Evolutionary conservation across 202 grass and related monocot genomes (phyloP).

Genomic region (Hordeum pubiflorum): DNA sequence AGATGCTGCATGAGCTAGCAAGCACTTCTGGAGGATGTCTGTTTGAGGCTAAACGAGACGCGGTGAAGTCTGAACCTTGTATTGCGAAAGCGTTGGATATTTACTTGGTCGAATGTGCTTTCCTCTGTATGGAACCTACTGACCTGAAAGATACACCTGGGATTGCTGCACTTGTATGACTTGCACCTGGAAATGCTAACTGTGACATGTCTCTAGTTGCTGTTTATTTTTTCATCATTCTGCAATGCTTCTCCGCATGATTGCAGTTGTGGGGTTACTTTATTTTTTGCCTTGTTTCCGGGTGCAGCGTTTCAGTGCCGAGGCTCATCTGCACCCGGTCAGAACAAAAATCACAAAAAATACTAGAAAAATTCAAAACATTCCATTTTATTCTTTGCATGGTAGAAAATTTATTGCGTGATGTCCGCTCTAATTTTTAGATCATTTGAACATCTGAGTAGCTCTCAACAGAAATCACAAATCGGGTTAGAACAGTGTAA

Average conservation of each 20-base stretch:
- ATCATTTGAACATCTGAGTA: too few relatives aligned
- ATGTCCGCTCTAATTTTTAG: too few relatives aligned
- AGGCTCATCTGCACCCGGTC: too few relatives aligned
- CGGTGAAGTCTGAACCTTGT: neutral
- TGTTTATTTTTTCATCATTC: neutral
- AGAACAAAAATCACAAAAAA: too few relatives aligned
- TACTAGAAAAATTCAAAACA: too few relatives aligned
- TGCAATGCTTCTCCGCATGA: neutral
- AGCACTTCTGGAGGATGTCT: neutral
- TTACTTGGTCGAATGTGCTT: constrained; percentile 21
- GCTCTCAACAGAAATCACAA: too few relatives aligned
- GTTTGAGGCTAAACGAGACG: neutral
- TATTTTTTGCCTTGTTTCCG: too few relatives aligned
- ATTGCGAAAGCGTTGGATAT: neutral
- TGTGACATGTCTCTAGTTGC: neutral
- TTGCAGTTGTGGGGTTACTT: neutral
- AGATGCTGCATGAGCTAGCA: constrained; percentile 33
- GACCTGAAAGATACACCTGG: neutral
- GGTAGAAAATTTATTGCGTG: too few relatives aligned
- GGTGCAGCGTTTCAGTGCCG: too few relatives aligned
- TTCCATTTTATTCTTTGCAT: too few relatives aligned
- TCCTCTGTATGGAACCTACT: constrained; percentile 21
- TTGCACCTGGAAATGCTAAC: constrained; percentile 7
- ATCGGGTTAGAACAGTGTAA: too few relatives aligned
- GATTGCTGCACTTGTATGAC: constrained; percentile 33